Evolutionary conservation across 192 early-diverging fungal species (phyloP).

Genomic region (Allomyces macrogynus): DNA sequence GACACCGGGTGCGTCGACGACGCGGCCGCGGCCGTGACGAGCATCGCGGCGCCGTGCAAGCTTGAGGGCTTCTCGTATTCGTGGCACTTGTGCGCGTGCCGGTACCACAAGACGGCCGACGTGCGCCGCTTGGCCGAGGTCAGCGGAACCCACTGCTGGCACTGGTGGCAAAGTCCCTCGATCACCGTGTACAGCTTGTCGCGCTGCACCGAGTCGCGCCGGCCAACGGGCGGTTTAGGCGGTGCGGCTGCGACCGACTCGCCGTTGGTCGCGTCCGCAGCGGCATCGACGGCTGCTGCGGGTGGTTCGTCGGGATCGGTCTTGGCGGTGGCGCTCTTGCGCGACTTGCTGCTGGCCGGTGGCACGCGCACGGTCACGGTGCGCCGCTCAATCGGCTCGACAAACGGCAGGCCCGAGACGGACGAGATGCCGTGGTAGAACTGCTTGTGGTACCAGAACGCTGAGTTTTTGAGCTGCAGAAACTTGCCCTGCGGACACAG

Average conservation of each 20-base stretch:
- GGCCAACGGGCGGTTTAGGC: too few relatives aligned
- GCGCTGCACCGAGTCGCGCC: too few relatives aligned
- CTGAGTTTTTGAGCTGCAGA: conserved; percentile 74
- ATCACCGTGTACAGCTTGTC: conserved; percentile 12
- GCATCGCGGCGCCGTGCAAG: too few relatives aligned
- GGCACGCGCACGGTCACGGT: conserved; percentile 14
- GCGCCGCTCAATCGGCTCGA: conserved; percentile 47
- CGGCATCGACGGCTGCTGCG: too few relatives aligned
- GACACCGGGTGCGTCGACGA: too few relatives aligned
- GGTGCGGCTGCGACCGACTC: too few relatives aligned
- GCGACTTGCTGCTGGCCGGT: too few relatives aligned
- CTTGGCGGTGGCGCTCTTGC: conserved; percentile 13
- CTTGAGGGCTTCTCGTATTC: too few relatives aligned
- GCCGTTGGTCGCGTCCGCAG: too few relatives aligned
- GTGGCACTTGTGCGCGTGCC: conserved; percentile 53
- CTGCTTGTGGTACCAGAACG: conserved; percentile 81
- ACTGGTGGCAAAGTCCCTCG: conserved; percentile 69
- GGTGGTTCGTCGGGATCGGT: conserved; percentile 9
- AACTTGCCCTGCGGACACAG: conserved; percentile 61
- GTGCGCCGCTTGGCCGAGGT: conserved; percentile 54
- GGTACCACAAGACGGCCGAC: conserved; percentile 52
- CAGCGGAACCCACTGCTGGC: conserved; percentile 60
- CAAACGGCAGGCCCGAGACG: conserved; percentile 56
- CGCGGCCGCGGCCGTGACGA: too few relatives aligned
- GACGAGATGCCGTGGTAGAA: conserved; percentile 73